phyloP scores from a whole-genome alignment of 106 monocot species.

The Apostasia shenzhenica region DNA sequence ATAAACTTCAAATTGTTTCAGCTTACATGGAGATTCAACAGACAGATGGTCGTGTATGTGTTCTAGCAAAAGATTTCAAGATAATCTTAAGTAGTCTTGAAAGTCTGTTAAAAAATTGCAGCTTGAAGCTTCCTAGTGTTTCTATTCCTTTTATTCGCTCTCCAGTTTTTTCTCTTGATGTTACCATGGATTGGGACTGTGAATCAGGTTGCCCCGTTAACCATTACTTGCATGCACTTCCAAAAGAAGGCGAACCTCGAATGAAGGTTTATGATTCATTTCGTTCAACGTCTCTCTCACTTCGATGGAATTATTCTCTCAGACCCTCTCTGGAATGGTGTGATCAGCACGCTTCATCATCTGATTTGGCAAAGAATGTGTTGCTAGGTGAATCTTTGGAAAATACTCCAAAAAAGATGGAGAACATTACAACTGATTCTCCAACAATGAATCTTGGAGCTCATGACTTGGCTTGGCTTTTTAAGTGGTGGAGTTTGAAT shows the following conservation, averaged over 20 bases:
- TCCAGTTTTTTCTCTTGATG: conserved; percentile 72
- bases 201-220: conserved; percentile 85
- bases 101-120: conserved; percentile 58
- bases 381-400: conserved; percentile 13
- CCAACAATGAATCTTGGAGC: conserved; percentile 73
- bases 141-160: conserved; percentile 54
- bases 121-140: conserved; percentile 45
- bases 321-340: conserved; percentile 26
- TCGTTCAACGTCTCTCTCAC: conserved; percentile 86
- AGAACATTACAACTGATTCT: conserved; percentile 22
- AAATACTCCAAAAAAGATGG: conserved; percentile 19
- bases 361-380: conserved; percentile 7
- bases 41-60: conserved; percentile 68
- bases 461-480: conserved; percentile 86
- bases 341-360: conserved; percentile 14
- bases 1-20: conserved; percentile 64
- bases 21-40: conserved; percentile 83
- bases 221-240: conserved; percentile 92
- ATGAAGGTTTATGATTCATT: conserved; percentile 85
- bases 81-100: conserved; percentile 67
- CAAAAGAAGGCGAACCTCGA: conserved; percentile 65
- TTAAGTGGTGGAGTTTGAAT: conserved; percentile 81
- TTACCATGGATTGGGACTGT: conserved; percentile 91
- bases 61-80: conserved; percentile 65
- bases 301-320: conserved; percentile 78